These are phyloP conservation scores for Penicillium robsamsonii DNA, from an alignment of 495 filamentous ascomycete genomes.

Conservation along the genomic window DNA sequence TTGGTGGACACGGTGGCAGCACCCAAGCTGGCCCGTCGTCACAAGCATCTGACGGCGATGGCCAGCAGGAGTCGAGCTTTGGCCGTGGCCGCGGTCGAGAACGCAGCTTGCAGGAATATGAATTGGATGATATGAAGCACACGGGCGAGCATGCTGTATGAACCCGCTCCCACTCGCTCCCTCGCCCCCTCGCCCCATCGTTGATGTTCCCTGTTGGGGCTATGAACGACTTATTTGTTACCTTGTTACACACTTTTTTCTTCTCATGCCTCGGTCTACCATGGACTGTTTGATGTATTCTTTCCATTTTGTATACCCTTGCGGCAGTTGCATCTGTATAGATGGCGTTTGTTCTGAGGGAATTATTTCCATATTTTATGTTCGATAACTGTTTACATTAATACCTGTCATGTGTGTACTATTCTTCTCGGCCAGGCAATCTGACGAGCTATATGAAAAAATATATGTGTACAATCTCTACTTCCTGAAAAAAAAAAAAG, in stretches of 20 bases:
- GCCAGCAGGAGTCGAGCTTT: conserved; percentile 29
- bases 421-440: not conserved
- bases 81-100: conserved; percentile 39
- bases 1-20: conserved; percentile 59
- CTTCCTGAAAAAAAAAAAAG: not conserved
- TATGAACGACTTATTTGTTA: conserved; percentile 9
- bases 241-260: conserved; percentile 4
- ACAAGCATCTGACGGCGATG: conserved; percentile 24
- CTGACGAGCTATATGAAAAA: not conserved
- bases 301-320: conserved; percentile 37
- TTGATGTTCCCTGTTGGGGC: conserved; percentile 2
- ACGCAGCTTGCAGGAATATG: conserved; percentile 61
- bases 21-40: conserved; percentile 22
- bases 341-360: conserved; percentile 37
- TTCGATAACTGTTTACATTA: conserved; percentile 18
- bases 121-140: conserved; percentile 71
- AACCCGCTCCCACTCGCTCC: not conserved
- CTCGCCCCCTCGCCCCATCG: not conserved
- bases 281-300: conserved; percentile 1
- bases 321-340: conserved; percentile 37
- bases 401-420: conserved; percentile 5
- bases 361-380: conserved; percentile 23
- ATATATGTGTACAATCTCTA: not conserved
- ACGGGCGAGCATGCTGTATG: conserved; percentile 40
- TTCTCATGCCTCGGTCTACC: conserved; percentile 1